Conservation (phyloP, 2,329 filamentous ascomycete species). For the Seiridium unicorne region DNA sequence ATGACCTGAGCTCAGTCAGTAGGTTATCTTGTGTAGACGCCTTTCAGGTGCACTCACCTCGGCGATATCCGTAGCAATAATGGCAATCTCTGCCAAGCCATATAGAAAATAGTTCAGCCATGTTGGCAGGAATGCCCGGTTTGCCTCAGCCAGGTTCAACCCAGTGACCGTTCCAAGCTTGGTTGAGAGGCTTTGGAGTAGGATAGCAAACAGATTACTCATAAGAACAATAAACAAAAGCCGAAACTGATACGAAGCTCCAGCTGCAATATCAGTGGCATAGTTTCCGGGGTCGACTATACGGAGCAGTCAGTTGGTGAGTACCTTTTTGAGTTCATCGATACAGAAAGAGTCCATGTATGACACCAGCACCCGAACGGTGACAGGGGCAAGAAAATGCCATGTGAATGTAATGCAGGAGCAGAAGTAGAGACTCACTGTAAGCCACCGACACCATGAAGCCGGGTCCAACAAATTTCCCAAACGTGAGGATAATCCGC, state of each 20-base stretch:
- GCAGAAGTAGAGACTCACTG: constrained; percentile 36
- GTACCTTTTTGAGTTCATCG: background rate
- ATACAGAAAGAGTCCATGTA: too few relatives aligned
- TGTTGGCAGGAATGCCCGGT: constrained; percentile 60
- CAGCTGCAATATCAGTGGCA: constrained; percentile 67
- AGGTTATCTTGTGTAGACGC: background rate
- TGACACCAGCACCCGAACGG: too few relatives aligned
- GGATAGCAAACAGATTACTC: constrained; percentile 70
- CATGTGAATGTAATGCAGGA: background rate
- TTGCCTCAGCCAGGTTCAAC: constrained; percentile 65
- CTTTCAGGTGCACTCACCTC: constrained; percentile 42
- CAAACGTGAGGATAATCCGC: constrained; percentile 42
- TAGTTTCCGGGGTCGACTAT: constrained; percentile 65
- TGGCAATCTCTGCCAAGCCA: constrained; percentile 62
- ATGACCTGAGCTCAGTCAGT: constrained; percentile 50
- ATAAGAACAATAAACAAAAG: constrained; percentile 68
- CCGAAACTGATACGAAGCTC: constrained; percentile 62
- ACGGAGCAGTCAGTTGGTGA: background rate
- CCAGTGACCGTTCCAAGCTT: constrained; percentile 70
- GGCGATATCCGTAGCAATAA: constrained; percentile 70
- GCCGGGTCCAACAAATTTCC: constrained; percentile 63
- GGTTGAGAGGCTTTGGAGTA: constrained; percentile 66
- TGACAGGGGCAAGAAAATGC: background rate
- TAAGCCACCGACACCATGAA: constrained; percentile 63
- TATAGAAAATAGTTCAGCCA: constrained; percentile 66